Evolutionary conservation across 1,139 yeast genomes (phyloP), one percentile per base, ranked within the genome.

Genomic region (Arxiozyma slooffiae): DNA sequence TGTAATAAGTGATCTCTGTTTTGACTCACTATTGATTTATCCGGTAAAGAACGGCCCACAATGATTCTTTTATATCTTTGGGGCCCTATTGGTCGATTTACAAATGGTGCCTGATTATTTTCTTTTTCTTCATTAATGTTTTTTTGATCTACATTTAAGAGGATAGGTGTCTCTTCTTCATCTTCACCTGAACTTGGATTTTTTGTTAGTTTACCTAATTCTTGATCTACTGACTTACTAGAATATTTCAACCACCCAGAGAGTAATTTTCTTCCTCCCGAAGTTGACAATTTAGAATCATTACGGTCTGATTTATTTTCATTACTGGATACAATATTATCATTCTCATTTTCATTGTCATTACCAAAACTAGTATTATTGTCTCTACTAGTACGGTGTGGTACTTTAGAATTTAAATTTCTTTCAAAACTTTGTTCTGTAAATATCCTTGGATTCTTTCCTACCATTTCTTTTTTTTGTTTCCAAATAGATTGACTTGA

Each of bases 381-480:
- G n/a, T 45, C 48, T 18, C 37, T 45, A 38, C 30, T 38, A 16
- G 34, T 41, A 44, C 40, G 44, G n/a, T 38, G n/a, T 18, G 20
- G 17, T 21, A 18, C 22, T 18, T 41, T 39, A 23, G 24, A 38
- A 24, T 36, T 47, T 7, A 34, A 26, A 41, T 38, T 38, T 11
- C 36, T 38, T 20, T 38, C 49, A 42, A 47, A 47, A 22, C 44
- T 36, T 22, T 45, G 18, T 38, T 47, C 50, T 43, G 24, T 36
- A 17, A 48, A 48, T 2, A 48, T 44, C 34, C 46, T 48, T 21
- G 47, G 47, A 2, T 30, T 43, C 7, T 66, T 63, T 0, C 84
- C 83, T 4, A 66, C 59, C 55, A 74, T 71, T 14, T 63, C 60
- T 17, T 66, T 57, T 55, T 75, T 78, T 20, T 75, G 62, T 44